These are phyloP conservation scores for Backusella australiensis DNA, from an alignment of 192 early-diverging fungal genomes.

Conservation along the genomic window DNA sequence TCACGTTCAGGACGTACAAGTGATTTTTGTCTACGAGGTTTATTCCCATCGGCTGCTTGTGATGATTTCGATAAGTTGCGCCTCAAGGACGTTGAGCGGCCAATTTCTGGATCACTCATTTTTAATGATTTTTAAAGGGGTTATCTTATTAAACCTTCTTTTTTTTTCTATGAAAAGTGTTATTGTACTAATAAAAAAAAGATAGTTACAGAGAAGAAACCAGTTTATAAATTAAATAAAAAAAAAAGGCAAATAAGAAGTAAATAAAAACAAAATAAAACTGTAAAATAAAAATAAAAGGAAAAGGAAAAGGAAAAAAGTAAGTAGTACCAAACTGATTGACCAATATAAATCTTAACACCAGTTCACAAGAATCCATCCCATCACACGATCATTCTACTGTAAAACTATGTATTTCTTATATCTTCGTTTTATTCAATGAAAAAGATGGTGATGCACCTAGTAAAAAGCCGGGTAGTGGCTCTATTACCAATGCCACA, in stretches of 20 bases:
- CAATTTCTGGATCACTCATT: conserved; percentile 3
- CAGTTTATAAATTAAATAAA: neutral
- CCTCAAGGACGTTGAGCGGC: conserved; percentile 26
- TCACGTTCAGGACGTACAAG: conserved; percentile 68
- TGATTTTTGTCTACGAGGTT: conserved; percentile 52
- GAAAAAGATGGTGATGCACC: neutral
- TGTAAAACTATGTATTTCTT: neutral
- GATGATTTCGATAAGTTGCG: conserved; percentile 68
- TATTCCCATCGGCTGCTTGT: conserved; percentile 7
- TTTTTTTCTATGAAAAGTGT: neutral
- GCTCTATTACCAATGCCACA: neutral
- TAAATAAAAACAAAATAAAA: conserved; percentile 3
- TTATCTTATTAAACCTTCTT: neutral
- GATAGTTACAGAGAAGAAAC: conserved; percentile 1
- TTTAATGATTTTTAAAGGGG: neutral
- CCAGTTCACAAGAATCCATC: neutral
- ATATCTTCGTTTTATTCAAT: neutral
- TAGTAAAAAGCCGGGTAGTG: neutral
- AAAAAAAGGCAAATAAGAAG: neutral
- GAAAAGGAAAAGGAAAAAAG: neutral
- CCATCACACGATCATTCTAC: conserved; percentile 10
- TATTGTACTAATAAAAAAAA: neutral
- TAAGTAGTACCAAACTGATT: conserved; percentile 9
- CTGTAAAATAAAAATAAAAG: conserved; percentile 4
- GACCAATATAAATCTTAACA: neutral